These are phyloP conservation scores for Heliamphora pulchella DNA, from an alignment of 179 eudicot species.

Conservation along the genomic window DNA sequence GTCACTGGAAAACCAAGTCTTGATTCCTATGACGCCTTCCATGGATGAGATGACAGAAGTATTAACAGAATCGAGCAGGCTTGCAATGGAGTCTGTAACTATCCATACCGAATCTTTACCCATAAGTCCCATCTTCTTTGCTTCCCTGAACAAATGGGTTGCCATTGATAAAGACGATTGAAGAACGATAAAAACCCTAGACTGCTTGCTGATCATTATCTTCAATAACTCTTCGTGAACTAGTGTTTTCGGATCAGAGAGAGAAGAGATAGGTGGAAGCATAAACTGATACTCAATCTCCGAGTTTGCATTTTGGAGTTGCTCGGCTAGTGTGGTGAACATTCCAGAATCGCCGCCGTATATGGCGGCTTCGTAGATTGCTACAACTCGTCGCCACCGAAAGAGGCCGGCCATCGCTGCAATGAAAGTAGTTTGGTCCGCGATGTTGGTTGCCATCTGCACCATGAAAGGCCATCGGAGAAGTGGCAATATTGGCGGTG, in stretches of 20 bases:
- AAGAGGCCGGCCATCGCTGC: constrained; percentile 23
- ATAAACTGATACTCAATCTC: constrained; percentile 28
- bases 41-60: constrained; percentile 22
- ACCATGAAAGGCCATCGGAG: constrained; percentile 39
- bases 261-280: constrained; percentile 29
- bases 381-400: constrained; percentile 42
- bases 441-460: constrained; percentile 24
- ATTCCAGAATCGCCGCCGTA: constrained; percentile 30
- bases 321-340: constrained; percentile 24
- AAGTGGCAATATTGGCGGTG: constrained; percentile 14
- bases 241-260: constrained; percentile 25
- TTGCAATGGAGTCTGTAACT: constrained; percentile 23
- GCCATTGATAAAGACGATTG: constrained; percentile 31
- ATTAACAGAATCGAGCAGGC: constrained; percentile 32
- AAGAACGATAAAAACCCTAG: constrained; percentile 48
- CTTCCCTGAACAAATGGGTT: constrained; percentile 32
- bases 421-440: constrained; percentile 21
- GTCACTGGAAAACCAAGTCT: no score
- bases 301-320: constrained; percentile 27
- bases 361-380: constrained; percentile 33
- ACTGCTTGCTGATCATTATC: constrained; percentile 16
- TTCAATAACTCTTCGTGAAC: constrained; percentile 17
- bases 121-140: constrained; percentile 29
- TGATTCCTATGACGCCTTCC: constrained; percentile 38
- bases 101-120: constrained; percentile 43